These are phyloP conservation scores for Sistotremastrum suecicum DNA, from an alignment of 768 basidiomycete species.

Conservation along the genomic window DNA sequence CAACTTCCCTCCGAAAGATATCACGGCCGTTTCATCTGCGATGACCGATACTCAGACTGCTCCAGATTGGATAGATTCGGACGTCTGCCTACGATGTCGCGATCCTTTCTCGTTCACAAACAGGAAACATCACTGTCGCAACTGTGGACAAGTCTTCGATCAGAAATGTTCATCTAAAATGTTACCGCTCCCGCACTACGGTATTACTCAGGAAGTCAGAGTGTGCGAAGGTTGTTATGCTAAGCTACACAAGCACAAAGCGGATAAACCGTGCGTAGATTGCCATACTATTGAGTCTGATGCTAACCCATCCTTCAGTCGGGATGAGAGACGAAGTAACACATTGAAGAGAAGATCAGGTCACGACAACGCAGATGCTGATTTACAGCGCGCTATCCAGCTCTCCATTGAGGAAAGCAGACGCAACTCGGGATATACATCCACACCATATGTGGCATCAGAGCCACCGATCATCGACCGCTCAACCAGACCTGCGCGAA, in stretches of 20 bases:
- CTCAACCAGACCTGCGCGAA: constrained; percentile 28
- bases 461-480: constrained; percentile 58
- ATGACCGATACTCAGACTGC: constrained; percentile 88
- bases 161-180: constrained; percentile 80
- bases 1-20: constrained; percentile 73
- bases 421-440: constrained; percentile 24
- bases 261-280: constrained; percentile 35
- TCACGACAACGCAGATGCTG: constrained; percentile 63
- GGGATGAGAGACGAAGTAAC: too few species aligned
- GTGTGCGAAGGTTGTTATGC: constrained; percentile 84
- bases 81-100: constrained; percentile 86
- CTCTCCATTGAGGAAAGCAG: constrained; percentile 71
- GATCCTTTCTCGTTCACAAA: constrained; percentile 89
- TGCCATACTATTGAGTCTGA: neutral
- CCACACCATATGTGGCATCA: constrained; percentile 42
- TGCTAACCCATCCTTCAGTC: too few species aligned
- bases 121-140: constrained; percentile 95
- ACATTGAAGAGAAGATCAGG: constrained; percentile 34
- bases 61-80: constrained; percentile 95
- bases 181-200: constrained; percentile 81
- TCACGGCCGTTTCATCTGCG: constrained; percentile 51
- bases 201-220: constrained; percentile 81
- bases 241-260: constrained; percentile 56
- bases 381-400: constrained; percentile 87
- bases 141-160: constrained; percentile 95